Percentiles rank a stretch among this genome's conserved stretches.
These are phyloP conservation scores for Sindora glabra DNA, from an alignment of 306 rosid species.

Conservation along the genomic window DNA sequence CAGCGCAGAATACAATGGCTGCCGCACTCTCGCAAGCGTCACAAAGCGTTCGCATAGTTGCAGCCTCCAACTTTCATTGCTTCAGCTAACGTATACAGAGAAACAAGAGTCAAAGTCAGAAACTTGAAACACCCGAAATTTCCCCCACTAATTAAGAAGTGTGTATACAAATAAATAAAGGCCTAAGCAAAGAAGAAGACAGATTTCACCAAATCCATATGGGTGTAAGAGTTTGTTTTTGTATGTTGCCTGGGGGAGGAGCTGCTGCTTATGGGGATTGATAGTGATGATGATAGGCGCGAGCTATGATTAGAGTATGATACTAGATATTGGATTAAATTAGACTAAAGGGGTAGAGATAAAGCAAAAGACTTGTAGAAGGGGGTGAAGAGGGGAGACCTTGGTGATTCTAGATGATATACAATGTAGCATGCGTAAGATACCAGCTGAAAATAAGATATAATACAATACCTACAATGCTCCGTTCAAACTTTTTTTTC, in stretches of 20 bases:
- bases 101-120: slow-evolving; percentile 19
- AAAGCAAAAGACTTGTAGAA: too few relatives aligned
- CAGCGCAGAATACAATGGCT: slow-evolving; percentile 96
- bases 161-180: not conserved
- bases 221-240: slow-evolving; percentile 21
- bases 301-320: slow-evolving; percentile 13
- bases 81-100: too few relatives aligned
- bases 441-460: too few relatives aligned
- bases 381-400: slow-evolving; percentile 12
- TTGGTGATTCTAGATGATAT: slow-evolving; percentile 25
- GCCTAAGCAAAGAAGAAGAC: slow-evolving; percentile 29
- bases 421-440: too few relatives aligned
- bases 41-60: slow-evolving; percentile 93
- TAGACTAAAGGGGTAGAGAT: too few relatives aligned
- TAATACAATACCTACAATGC: too few relatives aligned
- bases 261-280: slow-evolving; percentile 8
- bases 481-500: too few relatives aligned
- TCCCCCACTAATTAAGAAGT: not conserved
- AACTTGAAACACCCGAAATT: not conserved
- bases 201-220: slow-evolving; percentile 43
- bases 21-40: slow-evolving; percentile 97
- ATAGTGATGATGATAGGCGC: slow-evolving; percentile 25
- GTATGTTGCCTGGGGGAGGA: not conserved
- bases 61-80: slow-evolving; percentile 59
- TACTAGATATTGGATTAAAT: slow-evolving; percentile 11